Evolutionary conservation across 2,329 filamentous ascomycete species (phyloP), one percentile per base, ranked within the genome.

Genomic region (Xylaria digitata): DNA sequence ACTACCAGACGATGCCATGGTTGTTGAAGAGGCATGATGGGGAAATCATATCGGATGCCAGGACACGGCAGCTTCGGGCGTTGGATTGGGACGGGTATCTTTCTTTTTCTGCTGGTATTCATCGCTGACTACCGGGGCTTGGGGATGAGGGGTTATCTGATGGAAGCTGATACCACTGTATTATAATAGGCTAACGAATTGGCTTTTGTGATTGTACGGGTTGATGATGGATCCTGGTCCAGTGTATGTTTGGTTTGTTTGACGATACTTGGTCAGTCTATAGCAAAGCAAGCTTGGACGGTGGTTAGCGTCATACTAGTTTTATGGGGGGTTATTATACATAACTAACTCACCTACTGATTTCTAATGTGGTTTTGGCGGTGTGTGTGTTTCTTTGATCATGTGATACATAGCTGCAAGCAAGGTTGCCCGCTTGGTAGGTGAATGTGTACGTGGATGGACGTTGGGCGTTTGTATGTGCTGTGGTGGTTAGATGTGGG

Each of bases 1-100:
- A 11, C 74, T 78, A 13, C 34, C 32, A 19, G 82, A 82, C 17
- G 81, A 80, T 19, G 82, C 71, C 17, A 77, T 78, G 74, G 69
- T 72, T 15, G 57, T 77, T 40, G 76, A 78, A 61, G 76, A 77
- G 49, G 37, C 72, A 50, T 75, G 64, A 72, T n/a, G 54, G 19
- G 45, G 9, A 21, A 17, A 21, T n/a, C 21, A 43, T 13, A 45
- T 52, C 42, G 32, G 56, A 37, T 49, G 54, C 57, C 50, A 52
- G 60, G 42, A n/a, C 48, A 59, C 40, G 61, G 40, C 45, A 49
- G 59, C 55, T 67, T 62, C 54, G 37, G 69, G 70, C 66, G 67
- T 70, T 66, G 8, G 43, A 32, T 26, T 45, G 48, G 54, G 19
- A 42, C 17, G 11, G 49, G 52, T 23, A 52, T 60, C 21, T 45